phyloP scores from a whole-genome alignment of 371 early-diverging fungal genomes.

The Apophysomyces variabilis region DNA sequence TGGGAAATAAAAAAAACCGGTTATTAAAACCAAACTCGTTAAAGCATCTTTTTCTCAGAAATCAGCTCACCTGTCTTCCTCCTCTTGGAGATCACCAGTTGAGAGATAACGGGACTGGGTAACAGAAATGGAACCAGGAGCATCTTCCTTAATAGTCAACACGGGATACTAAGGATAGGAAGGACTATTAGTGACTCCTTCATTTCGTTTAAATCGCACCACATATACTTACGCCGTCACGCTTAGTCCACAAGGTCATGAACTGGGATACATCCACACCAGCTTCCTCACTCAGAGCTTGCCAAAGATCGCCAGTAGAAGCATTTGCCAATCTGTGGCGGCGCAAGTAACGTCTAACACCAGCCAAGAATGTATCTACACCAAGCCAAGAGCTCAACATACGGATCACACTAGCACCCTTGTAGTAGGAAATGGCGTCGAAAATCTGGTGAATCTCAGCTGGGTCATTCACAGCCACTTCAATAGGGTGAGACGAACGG shows the following conservation, averaged over 20 bases:
- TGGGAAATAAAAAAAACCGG: neutral
- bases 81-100: conserved; percentile 70
- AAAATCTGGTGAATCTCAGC: conserved; percentile 80
- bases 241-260: conserved; percentile 85
- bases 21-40: no score
- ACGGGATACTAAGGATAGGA: conserved; percentile 65
- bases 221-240: conserved; percentile 67
- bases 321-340: conserved; percentile 82
- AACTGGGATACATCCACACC: conserved; percentile 74
- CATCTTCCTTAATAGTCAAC: conserved; percentile 61
- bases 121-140: conserved; percentile 55
- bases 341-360: conserved; percentile 81
- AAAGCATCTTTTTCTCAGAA: conserved; percentile 20
- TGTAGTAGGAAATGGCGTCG: conserved; percentile 81
- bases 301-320: conserved; percentile 86
- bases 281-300: conserved; percentile 69
- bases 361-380: conserved; percentile 65
- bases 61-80: conserved; percentile 54
- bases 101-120: conserved; percentile 78
- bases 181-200: neutral
- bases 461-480: conserved; percentile 81
- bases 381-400: conserved; percentile 78
- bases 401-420: conserved; percentile 92
- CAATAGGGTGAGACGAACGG: conserved; percentile 84
- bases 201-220: neutral